Base-by-base conservation (phyloP, 805 yeast genomes). In the Wickerhamiella vanderwaltii region DNA sequence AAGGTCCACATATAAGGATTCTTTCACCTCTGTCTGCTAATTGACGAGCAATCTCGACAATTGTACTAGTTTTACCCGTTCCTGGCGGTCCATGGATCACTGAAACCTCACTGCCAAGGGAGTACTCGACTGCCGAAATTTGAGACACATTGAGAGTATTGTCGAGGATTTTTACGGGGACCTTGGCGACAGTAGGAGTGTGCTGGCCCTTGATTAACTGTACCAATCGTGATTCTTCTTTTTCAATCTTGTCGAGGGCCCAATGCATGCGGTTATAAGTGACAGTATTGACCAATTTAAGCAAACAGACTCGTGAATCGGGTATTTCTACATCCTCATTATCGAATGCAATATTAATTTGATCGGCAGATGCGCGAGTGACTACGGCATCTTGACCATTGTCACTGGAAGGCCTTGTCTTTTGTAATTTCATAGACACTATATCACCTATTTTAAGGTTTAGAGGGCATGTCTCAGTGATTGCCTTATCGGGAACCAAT, bases 1-100 rank as follows among this genome's bases (percentile, higher is more conserved):
- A 86, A 0, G 97, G 94, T 0, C 95, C 96, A 62, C 96, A 87
- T 0, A 88, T 87, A 22, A 88, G 63, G 0, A 88, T 77, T 34
- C 86, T 58, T 46, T 72, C 66, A 6, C 72, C 72, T 2, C 36
- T 42, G 6, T 63, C 64, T 1, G 75, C 67, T 39, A 85, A 63
- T 54, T 87, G 95, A 39, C 79, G 72, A 28, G 86, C 77, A 6
- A 83, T 62, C 53, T 88, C 96, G 7, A 87, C 75, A 5, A 88
- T 52, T 0, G 96, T 87, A 48, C 78, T 79, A 0, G 97, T 88
- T 54, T 79, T 79, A 9, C 88, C 88, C 0, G 88, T 79, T 3
- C 88, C 88, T 0, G 87, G 87, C 1, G 88, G 88, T 0, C 88
- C 88, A 53, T 80, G 88, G 5, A 80, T 69, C 6, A 80, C 70